Conservation (phyloP, 208 protist species). For the Blastocrithidia nonstop region DNA sequence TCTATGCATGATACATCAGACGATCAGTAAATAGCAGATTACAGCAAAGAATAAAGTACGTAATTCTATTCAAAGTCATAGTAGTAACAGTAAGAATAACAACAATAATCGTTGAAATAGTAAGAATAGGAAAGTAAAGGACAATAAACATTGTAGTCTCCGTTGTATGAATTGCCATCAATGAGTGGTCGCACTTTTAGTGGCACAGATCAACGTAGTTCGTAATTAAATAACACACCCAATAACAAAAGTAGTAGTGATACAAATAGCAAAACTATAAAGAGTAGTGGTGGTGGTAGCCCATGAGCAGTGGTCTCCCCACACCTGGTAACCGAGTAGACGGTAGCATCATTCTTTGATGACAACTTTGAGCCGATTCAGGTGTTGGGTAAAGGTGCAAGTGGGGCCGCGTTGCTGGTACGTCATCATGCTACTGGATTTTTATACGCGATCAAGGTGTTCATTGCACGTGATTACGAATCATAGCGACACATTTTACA, state of each 20-base stretch:
- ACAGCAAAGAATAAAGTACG: too few relatives aligned
- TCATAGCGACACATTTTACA: slow-evolving; percentile 44
- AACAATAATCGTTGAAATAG: too few relatives aligned
- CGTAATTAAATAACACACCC: neutral
- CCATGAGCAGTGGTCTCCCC: neutral
- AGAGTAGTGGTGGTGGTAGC: neutral
- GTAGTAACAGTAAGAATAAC: too few relatives aligned
- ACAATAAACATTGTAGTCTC: too few relatives aligned
- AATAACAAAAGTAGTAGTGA: slow-evolving; percentile 1
- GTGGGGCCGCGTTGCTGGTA: slow-evolving; percentile 60
- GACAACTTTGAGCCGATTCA: slow-evolving; percentile 66
- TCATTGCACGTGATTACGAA: slow-evolving; percentile 48
- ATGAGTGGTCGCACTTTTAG: too few relatives aligned
- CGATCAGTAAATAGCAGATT: too few relatives aligned
- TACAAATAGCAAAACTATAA: neutral
- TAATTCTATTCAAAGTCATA: too few relatives aligned
- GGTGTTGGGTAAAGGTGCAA: slow-evolving; percentile 46
- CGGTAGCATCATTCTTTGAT: slow-evolving; percentile 51
- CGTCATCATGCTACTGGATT: slow-evolving; percentile 57
- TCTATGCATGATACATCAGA: too few relatives aligned
- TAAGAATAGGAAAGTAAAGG: too few relatives aligned
- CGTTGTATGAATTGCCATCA: too few relatives aligned
- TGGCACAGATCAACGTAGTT: neutral
- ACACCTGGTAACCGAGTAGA: neutral
- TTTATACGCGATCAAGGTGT: slow-evolving; percentile 79